These are phyloP conservation scores for Solanum arcanum DNA, from an alignment of 257 asterid species.

Conservation along the genomic window DNA sequence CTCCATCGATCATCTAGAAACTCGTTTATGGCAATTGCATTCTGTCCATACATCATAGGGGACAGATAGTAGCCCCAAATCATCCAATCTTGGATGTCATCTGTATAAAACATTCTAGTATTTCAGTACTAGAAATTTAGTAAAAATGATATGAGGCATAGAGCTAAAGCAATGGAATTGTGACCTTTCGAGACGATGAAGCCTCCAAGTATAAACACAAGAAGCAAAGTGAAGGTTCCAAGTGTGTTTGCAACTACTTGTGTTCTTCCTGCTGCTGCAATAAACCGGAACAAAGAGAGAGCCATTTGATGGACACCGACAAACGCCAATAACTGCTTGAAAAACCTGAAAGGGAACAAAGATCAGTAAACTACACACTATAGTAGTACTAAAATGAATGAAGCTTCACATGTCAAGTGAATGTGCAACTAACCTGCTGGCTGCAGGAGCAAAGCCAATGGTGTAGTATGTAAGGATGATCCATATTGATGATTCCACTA, in stretches of 20 bases:
- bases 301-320: conserved; percentile 76
- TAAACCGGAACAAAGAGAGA: conserved; percentile 64
- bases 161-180: background rate
- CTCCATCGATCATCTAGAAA: conserved; percentile 83
- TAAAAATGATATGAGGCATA: background rate
- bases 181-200: conserved; percentile 63
- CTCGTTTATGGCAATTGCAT: conserved; percentile 79
- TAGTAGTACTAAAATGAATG: background rate
- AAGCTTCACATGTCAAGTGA: background rate
- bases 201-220: conserved; percentile 75
- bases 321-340: conserved; percentile 64
- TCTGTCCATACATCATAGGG: conserved; percentile 91
- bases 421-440: conserved; percentile 33
- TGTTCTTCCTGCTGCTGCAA: conserved; percentile 67
- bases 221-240: conserved; percentile 52
- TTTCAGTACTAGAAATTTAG: background rate
- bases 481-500: conserved; percentile 63
- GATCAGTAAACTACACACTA: background rate
- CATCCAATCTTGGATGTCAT: conserved; percentile 73
- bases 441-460: conserved; percentile 78
- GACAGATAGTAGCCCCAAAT: conserved; percentile 87
- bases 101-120: conserved; percentile 15
- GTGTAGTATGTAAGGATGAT: conserved; percentile 61
- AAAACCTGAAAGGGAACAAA: conserved; percentile 33
- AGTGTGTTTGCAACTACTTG: conserved; percentile 65